These are phyloP conservation scores for Globisporangium abappressorium DNA, from an alignment of 352 stramenopile genomes.

Conservation along the genomic window DNA sequence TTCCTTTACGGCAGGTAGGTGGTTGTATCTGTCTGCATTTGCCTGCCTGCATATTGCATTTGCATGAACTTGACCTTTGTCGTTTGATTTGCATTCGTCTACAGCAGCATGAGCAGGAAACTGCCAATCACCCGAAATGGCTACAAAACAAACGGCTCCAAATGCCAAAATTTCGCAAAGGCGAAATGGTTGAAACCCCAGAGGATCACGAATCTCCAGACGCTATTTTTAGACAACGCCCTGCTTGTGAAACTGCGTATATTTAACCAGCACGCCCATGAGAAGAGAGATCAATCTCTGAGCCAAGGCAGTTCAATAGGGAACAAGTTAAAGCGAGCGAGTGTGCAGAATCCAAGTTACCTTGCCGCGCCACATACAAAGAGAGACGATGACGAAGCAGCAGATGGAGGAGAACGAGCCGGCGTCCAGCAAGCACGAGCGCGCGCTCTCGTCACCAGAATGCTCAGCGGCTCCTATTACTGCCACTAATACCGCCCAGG, in stretches of 20 bases:
- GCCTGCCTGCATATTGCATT: background rate
- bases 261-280: background rate
- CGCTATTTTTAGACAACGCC: background rate
- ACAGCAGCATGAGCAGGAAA: background rate
- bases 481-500: too few species aligned
- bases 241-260: background rate
- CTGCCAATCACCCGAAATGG: background rate
- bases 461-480: background rate
- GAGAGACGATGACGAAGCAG: background rate
- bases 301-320: background rate
- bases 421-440: background rate
- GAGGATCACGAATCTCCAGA: background rate
- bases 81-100: background rate
- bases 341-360: background rate
- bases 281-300: background rate
- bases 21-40: background rate
- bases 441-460: background rate
- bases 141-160: background rate
- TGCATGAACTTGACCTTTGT: background rate
- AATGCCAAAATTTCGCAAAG: background rate
- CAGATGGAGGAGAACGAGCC: background rate
- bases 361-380: background rate
- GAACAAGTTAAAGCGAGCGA: background rate
- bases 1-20: background rate
- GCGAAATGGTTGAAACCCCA: constrained; percentile 2